These are phyloP conservation scores for Brasilioporus rufonigricans DNA, from an alignment of 768 basidiomycete genomes.

Conservation along the genomic window DNA sequence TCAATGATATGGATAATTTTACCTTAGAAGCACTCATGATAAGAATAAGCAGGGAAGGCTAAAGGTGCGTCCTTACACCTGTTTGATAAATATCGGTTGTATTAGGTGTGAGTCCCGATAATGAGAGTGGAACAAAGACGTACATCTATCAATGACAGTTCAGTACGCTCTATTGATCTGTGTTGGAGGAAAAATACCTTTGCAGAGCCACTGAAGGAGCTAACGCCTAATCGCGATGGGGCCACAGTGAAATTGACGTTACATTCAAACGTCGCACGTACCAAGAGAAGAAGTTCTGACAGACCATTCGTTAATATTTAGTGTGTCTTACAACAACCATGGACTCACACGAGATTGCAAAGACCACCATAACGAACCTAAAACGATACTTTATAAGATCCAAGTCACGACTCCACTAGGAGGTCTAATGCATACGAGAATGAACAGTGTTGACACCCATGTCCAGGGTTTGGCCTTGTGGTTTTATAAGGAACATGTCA, in stretches of 20 bases:
- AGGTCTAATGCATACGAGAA: background rate
- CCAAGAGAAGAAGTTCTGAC: background rate
- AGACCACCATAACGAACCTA: background rate
- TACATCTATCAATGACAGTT: background rate
- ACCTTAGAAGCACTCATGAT: background rate
- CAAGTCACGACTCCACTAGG: background rate
- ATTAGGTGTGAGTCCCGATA: background rate
- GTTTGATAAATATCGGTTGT: background rate
- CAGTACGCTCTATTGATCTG: background rate
- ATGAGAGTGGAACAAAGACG: background rate
- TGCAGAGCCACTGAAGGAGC: background rate
- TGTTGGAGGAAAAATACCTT: background rate
- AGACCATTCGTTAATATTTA: background rate
- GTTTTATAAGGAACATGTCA: background rate
- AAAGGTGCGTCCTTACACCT: background rate
- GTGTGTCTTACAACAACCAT: background rate
- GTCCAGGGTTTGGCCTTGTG: conserved; percentile 7
- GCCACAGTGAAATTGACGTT: background rate
- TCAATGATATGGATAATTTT: background rate
- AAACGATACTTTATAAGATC: background rate
- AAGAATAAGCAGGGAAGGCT: background rate
- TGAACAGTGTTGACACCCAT: conserved; percentile 2
- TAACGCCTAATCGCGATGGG: background rate
- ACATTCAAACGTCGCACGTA: background rate
- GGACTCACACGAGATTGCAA: background rate